Percentiles rank a stretch among this genome's conserved stretches.
Conservation (phyloP, 2,329 filamentous ascomycete species). For the Cladosporium austrohemisphaericum region DNA sequence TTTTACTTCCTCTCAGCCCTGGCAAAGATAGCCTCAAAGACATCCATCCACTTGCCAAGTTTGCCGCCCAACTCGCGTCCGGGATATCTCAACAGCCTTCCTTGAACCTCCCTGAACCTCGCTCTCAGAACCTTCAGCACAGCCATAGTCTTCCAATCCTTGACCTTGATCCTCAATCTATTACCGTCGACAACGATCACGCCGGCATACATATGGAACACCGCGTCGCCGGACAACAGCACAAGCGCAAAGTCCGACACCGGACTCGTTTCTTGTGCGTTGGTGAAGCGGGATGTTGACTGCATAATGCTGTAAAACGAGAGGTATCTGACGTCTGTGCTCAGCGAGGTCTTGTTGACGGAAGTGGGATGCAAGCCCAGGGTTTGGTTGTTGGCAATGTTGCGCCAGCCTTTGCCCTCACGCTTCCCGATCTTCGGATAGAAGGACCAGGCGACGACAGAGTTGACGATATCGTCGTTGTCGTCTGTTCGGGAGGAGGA, state of each 20-base stretch:
- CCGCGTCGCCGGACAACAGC: conserved; percentile 81
- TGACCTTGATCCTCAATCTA: conserved; percentile 73
- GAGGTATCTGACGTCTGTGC: conserved; percentile 64
- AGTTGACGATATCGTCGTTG: conserved; percentile 73
- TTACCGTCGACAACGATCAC: conserved; percentile 85
- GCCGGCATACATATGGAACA: conserved; percentile 86
- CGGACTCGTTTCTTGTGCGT: conserved; percentile 74
- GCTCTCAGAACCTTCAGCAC: conserved; percentile 78
- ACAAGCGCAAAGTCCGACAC: conserved; percentile 73
- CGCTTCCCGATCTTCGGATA: conserved; percentile 87
- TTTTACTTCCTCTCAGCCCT: conserved; percentile 15
- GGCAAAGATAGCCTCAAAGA: conserved; percentile 31
- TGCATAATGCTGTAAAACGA: conserved; percentile 99
- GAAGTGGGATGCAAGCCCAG: conserved; percentile 85
- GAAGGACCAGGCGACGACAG: conserved; percentile 89
- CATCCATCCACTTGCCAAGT: conserved; percentile 42
- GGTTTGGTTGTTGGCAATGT: conserved; percentile 86
- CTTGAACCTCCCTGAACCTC: conserved; percentile 71
- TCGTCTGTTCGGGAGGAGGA: conserved; percentile 71
- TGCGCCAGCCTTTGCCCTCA: conserved; percentile 83
- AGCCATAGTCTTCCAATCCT: conserved; percentile 86
- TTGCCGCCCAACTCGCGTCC: conserved; percentile 37
- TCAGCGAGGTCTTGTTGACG: conserved; percentile 67
- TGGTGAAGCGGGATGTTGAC: conserved; percentile 74
- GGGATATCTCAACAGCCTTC: conserved; percentile 61